phyloP scores from a whole-genome alignment of 2,329 filamentous ascomycete genomes.

The Cladophialophora carrionii region DNA sequence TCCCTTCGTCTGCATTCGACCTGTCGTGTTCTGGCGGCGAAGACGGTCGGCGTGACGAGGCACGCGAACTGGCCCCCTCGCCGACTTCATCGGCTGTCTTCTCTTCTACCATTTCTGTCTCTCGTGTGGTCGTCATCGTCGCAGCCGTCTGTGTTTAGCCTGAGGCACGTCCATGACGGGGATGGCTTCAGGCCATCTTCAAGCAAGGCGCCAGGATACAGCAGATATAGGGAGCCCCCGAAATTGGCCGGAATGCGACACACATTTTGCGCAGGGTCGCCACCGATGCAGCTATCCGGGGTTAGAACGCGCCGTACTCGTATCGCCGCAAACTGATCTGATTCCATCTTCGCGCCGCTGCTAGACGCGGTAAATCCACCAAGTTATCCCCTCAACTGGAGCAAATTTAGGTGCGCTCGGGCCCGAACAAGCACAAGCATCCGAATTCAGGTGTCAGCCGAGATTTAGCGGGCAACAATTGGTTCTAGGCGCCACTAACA shows the following conservation, averaged over 20 bases:
- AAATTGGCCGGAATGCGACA: not conserved
- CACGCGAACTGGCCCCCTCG: not conserved
- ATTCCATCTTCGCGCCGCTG: not conserved
- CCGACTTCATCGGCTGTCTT: not conserved
- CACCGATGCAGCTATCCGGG: not conserved
- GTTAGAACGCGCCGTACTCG: not conserved
- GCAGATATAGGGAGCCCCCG: not conserved
- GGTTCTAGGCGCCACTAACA: not conserved
- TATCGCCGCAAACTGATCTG: not conserved
- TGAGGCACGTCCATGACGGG: not conserved
- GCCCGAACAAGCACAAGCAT: not conserved
- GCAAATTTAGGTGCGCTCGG: not conserved
- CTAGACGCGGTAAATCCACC: not conserved
- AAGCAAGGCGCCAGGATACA: not conserved
- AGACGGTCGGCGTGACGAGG: not conserved
- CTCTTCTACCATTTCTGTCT: not conserved
- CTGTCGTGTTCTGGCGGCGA: not conserved
- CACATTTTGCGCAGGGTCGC: not conserved
- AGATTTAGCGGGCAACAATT: not conserved
- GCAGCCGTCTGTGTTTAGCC: not conserved
- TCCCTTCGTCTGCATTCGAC: not conserved
- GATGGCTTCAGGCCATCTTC: too few species aligned
- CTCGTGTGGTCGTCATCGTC: not conserved
- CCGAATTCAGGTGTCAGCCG: not conserved
- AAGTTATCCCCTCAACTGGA: not conserved